Conservation (phyloP, 164 flowering plant genomes). For the Nymphaea colorata region DNA sequence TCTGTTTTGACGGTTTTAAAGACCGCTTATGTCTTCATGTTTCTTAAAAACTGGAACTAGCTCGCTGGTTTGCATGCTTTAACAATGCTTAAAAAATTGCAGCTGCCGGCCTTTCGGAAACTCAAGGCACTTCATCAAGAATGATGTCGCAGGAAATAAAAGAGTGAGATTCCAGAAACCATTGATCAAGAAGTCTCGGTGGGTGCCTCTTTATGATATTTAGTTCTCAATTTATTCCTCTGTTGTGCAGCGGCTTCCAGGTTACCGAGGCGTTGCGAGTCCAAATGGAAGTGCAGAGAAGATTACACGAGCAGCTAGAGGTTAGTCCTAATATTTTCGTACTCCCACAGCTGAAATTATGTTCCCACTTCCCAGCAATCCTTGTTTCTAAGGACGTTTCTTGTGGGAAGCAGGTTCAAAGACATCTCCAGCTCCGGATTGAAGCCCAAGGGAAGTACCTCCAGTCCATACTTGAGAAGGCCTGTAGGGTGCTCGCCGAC, state of each 20-base stretch:
- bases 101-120: constrained; percentile 63
- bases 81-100: constrained; percentile 11
- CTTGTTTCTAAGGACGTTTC: background rate
- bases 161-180: constrained; percentile 38
- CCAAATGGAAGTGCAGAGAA: constrained; percentile 97
- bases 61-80: no score
- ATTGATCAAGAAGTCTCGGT: background rate
- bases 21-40: constrained; percentile 10
- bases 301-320: constrained; percentile 91
- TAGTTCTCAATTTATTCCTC: background rate
- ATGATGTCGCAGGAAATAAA: constrained; percentile 57
- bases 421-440: constrained; percentile 68
- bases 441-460: constrained; percentile 93
- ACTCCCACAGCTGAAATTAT: background rate
- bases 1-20: constrained; percentile 16
- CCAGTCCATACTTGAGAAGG: constrained; percentile 82
- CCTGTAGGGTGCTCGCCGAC: constrained; percentile 65
- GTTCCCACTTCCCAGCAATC: background rate
- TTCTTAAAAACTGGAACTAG: no score
- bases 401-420: constrained; percentile 54
- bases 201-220: background rate
- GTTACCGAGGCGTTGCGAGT: constrained; percentile 92
- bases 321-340: constrained; percentile 16
- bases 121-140: constrained; percentile 52
- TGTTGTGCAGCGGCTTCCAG: constrained; percentile 50